Evolutionary conservation across 2,329 filamentous ascomycete genomes (phyloP).

Genomic region (Coleophoma crateriformis): DNA sequence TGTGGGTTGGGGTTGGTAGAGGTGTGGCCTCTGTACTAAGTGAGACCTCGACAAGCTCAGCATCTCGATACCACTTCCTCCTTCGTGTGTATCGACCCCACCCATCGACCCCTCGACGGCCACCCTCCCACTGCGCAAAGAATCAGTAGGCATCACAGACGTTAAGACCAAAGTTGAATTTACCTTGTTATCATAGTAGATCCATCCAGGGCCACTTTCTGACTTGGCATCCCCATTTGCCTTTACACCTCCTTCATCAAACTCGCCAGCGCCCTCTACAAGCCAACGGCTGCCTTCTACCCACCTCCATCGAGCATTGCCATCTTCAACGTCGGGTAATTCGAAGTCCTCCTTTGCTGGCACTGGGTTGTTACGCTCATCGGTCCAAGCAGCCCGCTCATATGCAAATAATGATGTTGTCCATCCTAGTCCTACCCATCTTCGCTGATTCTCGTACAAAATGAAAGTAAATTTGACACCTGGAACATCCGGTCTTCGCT

Average conservation of each 20-base stretch:
- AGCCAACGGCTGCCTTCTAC: constrained; percentile 80
- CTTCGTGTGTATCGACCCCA: constrained; percentile 94
- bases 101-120: constrained; percentile 76
- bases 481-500: constrained; percentile 48
- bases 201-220: constrained; percentile 69
- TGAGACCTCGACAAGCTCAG: constrained; percentile 78
- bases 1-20: constrained; percentile 31
- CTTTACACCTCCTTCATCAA: constrained; percentile 34
- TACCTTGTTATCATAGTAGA: constrained; percentile 97
- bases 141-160: too few species aligned
- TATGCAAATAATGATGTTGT: constrained; percentile 87
- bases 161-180: constrained; percentile 11
- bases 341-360: constrained; percentile 69
- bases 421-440: constrained; percentile 95
- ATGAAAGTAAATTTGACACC: constrained; percentile 96
- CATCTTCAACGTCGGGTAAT: constrained; percentile 60
- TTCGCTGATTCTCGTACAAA: constrained; percentile 90
- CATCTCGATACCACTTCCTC: constrained; percentile 94
- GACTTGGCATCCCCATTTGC: constrained; percentile 26
- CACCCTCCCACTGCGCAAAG: constrained; percentile 71
- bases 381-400: constrained; percentile 87
- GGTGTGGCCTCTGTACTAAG: constrained; percentile 36
- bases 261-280: constrained; percentile 68
- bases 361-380: constrained; percentile 84
- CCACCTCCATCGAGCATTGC: constrained; percentile 70